Evolutionary conservation across 2,329 filamentous ascomycete genomes (phyloP).

Genomic region (Clarireedia sp.): DNA sequence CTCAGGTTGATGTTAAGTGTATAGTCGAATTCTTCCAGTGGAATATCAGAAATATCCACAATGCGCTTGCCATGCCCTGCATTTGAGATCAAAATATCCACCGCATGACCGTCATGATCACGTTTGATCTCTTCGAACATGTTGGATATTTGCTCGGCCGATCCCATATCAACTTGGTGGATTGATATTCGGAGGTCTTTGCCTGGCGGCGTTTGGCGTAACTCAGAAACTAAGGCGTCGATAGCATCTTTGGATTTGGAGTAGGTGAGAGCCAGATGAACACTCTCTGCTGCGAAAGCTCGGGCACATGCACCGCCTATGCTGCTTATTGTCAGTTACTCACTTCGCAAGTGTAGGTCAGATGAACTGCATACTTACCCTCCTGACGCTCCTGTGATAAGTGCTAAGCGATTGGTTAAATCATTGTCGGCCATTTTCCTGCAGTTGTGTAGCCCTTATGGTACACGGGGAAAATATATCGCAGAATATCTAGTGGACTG

Average conservation of each 20-base stretch:
- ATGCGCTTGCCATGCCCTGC: constrained; percentile 60
- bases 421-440: constrained; percentile 33
- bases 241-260: constrained; percentile 39
- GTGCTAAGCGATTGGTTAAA: constrained; percentile 44
- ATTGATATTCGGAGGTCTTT: constrained; percentile 37
- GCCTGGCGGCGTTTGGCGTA: constrained; percentile 29
- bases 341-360: neutral
- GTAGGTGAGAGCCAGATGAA: constrained; percentile 52
- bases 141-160: constrained; percentile 42
- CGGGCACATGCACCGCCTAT: constrained; percentile 52
- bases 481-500: too few species aligned
- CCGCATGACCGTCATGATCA: constrained; percentile 42
- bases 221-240: constrained; percentile 32
- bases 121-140: constrained; percentile 48
- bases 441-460: neutral
- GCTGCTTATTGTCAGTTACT: constrained; percentile 31
- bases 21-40: constrained; percentile 23
- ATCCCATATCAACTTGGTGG: constrained; percentile 51
- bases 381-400: constrained; percentile 54
- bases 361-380: constrained; percentile 36
- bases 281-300: constrained; percentile 43
- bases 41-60: constrained; percentile 23
- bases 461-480: too few species aligned
- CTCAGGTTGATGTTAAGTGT: constrained; percentile 24
- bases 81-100: constrained; percentile 56